Percentiles rank a stretch among this genome's conserved stretches.
Evolutionary conservation across 495 filamentous ascomycete species (phyloP).

Genomic region (Sordaria brevicollis): DNA sequence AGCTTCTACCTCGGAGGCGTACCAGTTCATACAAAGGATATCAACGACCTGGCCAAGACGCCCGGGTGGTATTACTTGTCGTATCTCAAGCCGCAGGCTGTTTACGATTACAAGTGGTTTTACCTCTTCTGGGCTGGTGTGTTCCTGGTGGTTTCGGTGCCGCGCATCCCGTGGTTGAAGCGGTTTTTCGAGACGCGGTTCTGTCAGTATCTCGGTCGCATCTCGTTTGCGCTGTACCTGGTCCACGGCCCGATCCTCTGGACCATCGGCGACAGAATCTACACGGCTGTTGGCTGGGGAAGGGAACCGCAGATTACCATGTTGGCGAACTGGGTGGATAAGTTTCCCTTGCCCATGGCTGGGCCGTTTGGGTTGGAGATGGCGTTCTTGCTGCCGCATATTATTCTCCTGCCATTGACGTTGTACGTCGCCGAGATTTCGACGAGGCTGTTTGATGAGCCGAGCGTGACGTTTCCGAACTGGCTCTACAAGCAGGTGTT

Average conservation of each 20-base stretch:
- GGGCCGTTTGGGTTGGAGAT: conserved; percentile 47
- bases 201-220: conserved; percentile 54
- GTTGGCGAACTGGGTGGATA: conserved; percentile 35
- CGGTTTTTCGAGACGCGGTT: conserved; percentile 47
- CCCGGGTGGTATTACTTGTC: conserved; percentile 37
- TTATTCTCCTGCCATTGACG: conserved; percentile 46
- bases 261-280: conserved; percentile 33
- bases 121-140: conserved; percentile 42
- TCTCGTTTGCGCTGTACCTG: conserved; percentile 56
- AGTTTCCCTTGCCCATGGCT: conserved; percentile 33
- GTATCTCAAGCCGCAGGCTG: conserved; percentile 40
- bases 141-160: conserved; percentile 44
- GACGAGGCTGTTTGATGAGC: conserved; percentile 46
- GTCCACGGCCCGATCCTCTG: conserved; percentile 51
- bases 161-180: conserved; percentile 32
- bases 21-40: conserved; percentile 26
- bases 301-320: conserved; percentile 15
- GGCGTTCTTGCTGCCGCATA: conserved; percentile 40
- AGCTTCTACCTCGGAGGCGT: conserved; percentile 37
- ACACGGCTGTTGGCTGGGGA: conserved; percentile 42
- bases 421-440: conserved; percentile 47
- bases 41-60: conserved; percentile 23
- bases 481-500: conserved; percentile 39
- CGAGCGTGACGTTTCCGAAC: conserved; percentile 40
- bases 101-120: conserved; percentile 39